Percentiles rank a stretch among this genome's conserved stretches.
Conservation (phyloP, 116 monocot genomes). For the Dioscorea cayenensis region DNA sequence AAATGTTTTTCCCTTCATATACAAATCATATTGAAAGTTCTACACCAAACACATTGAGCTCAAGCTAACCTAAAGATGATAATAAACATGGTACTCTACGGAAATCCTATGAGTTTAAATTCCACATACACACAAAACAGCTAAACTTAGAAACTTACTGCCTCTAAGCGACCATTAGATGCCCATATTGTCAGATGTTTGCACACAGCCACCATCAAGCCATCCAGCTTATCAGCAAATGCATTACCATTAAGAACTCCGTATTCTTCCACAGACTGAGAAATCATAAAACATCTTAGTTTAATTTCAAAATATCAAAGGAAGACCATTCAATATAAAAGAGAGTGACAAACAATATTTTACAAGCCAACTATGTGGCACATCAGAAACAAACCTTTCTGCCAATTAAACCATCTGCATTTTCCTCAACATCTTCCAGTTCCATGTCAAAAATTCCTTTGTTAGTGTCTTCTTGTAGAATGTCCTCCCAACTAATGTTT, state of each 20-base stretch:
- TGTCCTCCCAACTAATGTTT: constrained; percentile 80
- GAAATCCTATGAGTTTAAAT: too few species aligned
- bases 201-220: constrained; percentile 68
- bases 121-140: too few species aligned
- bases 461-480: constrained; percentile 49
- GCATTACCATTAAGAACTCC: constrained; percentile 26
- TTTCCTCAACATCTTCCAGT: constrained; percentile 56
- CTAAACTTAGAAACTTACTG: constrained; percentile 25
- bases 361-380: background rate
- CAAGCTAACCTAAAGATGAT: too few species aligned
- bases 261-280: constrained; percentile 17
- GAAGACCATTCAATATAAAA: background rate
- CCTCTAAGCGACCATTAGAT: constrained; percentile 33
- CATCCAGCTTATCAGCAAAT: constrained; percentile 64
- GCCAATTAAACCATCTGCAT: constrained; percentile 13
- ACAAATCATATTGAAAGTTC: too few species aligned
- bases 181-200: constrained; percentile 65
- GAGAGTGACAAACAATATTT: background rate
- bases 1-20: too few species aligned
- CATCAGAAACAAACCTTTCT: constrained; percentile 18
- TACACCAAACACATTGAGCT: too few species aligned
- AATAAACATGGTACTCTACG: too few species aligned
- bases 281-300: constrained; percentile 10
- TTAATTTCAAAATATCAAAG: background rate
- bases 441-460: constrained; percentile 94